Evolutionary conservation across 768 basidiomycete genomes (phyloP), one percentile per base, ranked within the genome.

Genomic region (Mycena amicta): DNA sequence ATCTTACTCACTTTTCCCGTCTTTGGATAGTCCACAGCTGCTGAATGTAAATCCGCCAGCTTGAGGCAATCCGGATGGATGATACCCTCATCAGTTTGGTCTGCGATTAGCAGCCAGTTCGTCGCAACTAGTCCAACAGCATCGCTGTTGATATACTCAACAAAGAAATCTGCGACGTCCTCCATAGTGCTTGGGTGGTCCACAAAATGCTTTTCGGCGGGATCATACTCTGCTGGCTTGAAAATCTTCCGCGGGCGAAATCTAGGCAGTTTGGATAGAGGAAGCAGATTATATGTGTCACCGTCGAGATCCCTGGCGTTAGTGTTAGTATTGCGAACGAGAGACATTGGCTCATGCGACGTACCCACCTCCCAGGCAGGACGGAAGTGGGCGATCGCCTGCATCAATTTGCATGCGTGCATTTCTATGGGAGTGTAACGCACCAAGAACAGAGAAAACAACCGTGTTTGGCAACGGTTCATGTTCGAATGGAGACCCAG

Each of bases 1-100:
- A 18, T 3, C 5, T 30, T 43, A 53, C 37, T 20, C 46, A 62
- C 61, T 49, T 72, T 68, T 18, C 83, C 83, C 23, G 79, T 83
- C 69, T 87, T 87, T 0, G 85, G 83, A 62, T 83, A 89, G 67
- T 89, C 87, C 1, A 88, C 86, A 0, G 88, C 88, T 53, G 83
- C 72, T 31, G 83, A 86, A 64, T 88, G 86, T 15, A 89, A 71
- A 12, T 72, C 68, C 6, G 88, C 81, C 25, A 91, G 73, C 40
- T 58, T 71, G 12, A 82, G 40, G 68, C 88, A 89, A 27, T 82
- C 78, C 1, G 61, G 50, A 61, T 88, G 79, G 45, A 81, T 73
- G 33, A 86, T 84, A 0, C 77, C 76, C 4, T 69, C 2, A 0
- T 22, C 4, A 54, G 77, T 82, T 61, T 81, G 79, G 67, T 90